A percentile compares a stretch with the other conserved stretches of the same genome.
These are phyloP conservation scores for Suhomyces maxii DNA, from an alignment of 1,139 yeast species.

Conservation along the genomic window DNA sequence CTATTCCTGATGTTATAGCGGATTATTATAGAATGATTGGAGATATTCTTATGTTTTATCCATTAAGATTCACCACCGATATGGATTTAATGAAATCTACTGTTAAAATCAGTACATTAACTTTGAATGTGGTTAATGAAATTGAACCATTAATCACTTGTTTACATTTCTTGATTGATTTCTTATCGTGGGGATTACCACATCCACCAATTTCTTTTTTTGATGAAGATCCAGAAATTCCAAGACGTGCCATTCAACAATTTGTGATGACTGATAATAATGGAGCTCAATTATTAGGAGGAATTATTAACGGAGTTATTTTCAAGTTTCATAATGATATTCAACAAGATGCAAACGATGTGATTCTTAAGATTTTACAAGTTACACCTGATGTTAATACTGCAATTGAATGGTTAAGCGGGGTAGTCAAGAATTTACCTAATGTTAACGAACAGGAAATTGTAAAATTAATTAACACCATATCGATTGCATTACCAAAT, in stretches of 20 bases:
- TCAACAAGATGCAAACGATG: conserved; percentile 73
- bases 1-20: conserved; percentile 75
- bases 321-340: conserved; percentile 72
- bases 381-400: conserved; percentile 45
- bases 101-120: conserved; percentile 59
- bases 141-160: conserved; percentile 70
- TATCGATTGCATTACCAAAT: conserved; percentile 60
- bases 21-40: conserved; percentile 85
- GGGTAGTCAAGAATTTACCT: conserved; percentile 57
- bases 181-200: conserved; percentile 80
- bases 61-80: conserved; percentile 60
- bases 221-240: conserved; percentile 48
- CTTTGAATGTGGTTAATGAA: conserved; percentile 58
- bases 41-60: conserved; percentile 79
- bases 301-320: conserved; percentile 65
- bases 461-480: conserved; percentile 54
- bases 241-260: conserved; percentile 49
- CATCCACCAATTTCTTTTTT: conserved; percentile 75
- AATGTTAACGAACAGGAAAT: conserved; percentile 69
- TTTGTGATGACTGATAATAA: conserved; percentile 43
- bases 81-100: conserved; percentile 58
- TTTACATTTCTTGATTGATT: conserved; percentile 75
- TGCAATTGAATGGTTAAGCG: conserved; percentile 60
- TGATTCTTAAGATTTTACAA: conserved; percentile 64
- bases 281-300: conserved; percentile 58